Conservation (phyloP, 2,329 filamentous ascomycete genomes). For the Xylariaceae sp. region DNA sequence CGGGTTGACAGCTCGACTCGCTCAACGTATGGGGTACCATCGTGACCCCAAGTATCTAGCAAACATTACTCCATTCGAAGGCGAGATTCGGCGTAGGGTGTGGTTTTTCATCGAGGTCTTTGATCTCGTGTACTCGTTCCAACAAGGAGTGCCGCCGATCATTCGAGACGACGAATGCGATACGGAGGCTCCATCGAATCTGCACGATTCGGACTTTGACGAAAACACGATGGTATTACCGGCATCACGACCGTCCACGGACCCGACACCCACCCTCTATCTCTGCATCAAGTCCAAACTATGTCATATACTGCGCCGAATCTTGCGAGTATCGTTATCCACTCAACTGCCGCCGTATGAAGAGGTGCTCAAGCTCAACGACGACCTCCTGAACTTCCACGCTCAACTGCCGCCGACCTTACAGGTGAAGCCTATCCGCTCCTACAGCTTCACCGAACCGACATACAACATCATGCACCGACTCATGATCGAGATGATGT, state of each 20-base stretch:
- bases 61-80: conserved; percentile 43
- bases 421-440: conserved; percentile 38
- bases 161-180: conserved; percentile 45
- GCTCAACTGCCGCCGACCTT: conserved; percentile 37
- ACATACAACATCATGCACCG: conserved; percentile 45
- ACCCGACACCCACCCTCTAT: conserved; percentile 41
- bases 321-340: conserved; percentile 39
- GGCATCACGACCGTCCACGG: conserved; percentile 37
- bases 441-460: conserved; percentile 40
- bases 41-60: conserved; percentile 42
- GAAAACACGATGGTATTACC: conserved; percentile 41
- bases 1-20: conserved; percentile 42
- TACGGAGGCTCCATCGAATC: conserved; percentile 41
- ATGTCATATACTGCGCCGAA: conserved; percentile 39
- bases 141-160: conserved; percentile 49
- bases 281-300: conserved; percentile 41
- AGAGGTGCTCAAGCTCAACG: conserved; percentile 38
- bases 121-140: conserved; percentile 46
- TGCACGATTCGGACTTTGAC: conserved; percentile 48
- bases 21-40: conserved; percentile 49
- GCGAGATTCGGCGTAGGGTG: conserved; percentile 45
- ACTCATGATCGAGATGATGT: conserved; percentile 45
- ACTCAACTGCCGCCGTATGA: conserved; percentile 35
- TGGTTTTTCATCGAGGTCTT: conserved; percentile 46
- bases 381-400: conserved; percentile 37